Evolutionary conservation across 2,329 filamentous ascomycete genomes (phyloP).

Genomic region (Metarhizium anisopliae): DNA sequence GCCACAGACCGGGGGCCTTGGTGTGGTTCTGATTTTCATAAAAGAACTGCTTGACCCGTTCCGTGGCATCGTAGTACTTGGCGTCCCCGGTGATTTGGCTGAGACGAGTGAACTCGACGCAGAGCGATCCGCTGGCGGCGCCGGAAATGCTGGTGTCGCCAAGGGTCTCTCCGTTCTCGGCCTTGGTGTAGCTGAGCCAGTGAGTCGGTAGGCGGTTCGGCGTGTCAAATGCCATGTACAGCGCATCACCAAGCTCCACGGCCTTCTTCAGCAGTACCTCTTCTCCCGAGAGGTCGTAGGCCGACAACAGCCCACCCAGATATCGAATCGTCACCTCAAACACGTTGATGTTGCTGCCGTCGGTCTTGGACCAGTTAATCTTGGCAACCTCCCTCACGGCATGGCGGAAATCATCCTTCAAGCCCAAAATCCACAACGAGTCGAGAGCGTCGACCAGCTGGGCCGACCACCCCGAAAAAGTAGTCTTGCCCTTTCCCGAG

Average conservation of each 20-base stretch:
- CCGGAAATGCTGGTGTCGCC: conserved; percentile 29
- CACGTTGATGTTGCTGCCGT: conserved; percentile 36
- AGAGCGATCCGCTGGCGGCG: conserved; percentile 53
- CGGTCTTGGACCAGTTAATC: conserved; percentile 46
- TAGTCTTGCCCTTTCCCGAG: conserved; percentile 34
- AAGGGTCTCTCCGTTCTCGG: conserved; percentile 27
- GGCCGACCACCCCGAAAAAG: conserved; percentile 47
- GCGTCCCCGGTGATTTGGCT: conserved; percentile 63
- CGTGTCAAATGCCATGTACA: conserved; percentile 45
- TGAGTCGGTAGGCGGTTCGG: conserved; percentile 42
- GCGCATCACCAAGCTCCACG: conserved; percentile 42
- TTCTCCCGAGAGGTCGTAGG: conserved; percentile 42
- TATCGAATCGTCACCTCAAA: conserved; percentile 56
- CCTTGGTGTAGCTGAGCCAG: conserved; percentile 33
- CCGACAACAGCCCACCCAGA: conserved; percentile 41
- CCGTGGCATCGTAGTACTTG: conserved; percentile 69
- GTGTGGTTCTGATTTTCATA: conserved; percentile 57
- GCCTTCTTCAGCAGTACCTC: conserved; percentile 39
- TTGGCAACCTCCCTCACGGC: conserved; percentile 38
- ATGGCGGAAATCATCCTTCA: conserved; percentile 44
- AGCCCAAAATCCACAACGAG: conserved; percentile 50
- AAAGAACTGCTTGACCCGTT: conserved; percentile 62
- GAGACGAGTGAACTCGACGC: conserved; percentile 66
- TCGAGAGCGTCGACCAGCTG: conserved; percentile 52
- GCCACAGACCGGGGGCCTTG: conserved; percentile 64